A percentile compares a stretch with the other conserved stretches of the same genome.
phyloP scores from a whole-genome alignment of 371 early-diverging fungal genomes.

The Apophysomyces sp. region DNA sequence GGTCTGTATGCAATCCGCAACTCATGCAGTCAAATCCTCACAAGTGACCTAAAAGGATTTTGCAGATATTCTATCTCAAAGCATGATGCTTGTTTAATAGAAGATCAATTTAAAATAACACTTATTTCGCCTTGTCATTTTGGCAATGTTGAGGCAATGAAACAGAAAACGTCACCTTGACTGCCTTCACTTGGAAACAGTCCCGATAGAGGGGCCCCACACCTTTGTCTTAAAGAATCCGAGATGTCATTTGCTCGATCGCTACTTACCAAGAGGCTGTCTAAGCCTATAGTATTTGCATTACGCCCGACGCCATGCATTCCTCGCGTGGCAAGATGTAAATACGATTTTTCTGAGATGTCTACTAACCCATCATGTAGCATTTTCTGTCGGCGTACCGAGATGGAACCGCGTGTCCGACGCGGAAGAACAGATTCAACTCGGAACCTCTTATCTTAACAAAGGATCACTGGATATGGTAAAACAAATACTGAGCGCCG shows the following conservation, averaged over 20 bases:
- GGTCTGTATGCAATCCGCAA: too few species aligned
- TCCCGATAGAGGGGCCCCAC: too few species aligned
- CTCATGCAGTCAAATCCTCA: too few species aligned
- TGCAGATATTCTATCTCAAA: too few species aligned
- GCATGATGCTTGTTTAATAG: too few species aligned
- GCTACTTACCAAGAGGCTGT: neutral
- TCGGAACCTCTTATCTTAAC: constrained; percentile 40
- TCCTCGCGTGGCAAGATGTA: neutral
- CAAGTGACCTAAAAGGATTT: too few species aligned
- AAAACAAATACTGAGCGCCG: neutral
- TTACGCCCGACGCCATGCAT: neutral
- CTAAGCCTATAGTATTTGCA: neutral
- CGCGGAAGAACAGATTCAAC: constrained; percentile 42
- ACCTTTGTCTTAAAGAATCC: too few species aligned
- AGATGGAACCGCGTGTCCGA: constrained; percentile 34
- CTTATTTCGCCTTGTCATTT: too few species aligned
- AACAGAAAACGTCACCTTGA: too few species aligned
- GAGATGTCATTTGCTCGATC: neutral
- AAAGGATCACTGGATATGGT: constrained; percentile 50
- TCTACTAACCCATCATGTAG: constrained; percentile 8
- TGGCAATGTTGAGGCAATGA: too few species aligned
- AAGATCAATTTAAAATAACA: too few species aligned
- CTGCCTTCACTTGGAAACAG: too few species aligned
- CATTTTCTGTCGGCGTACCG: constrained; percentile 22
- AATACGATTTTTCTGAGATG: neutral